These are phyloP conservation scores for Penicillium rolfsii DNA, from an alignment of 2,329 filamentous ascomycete genomes.

Conservation along the genomic window DNA sequence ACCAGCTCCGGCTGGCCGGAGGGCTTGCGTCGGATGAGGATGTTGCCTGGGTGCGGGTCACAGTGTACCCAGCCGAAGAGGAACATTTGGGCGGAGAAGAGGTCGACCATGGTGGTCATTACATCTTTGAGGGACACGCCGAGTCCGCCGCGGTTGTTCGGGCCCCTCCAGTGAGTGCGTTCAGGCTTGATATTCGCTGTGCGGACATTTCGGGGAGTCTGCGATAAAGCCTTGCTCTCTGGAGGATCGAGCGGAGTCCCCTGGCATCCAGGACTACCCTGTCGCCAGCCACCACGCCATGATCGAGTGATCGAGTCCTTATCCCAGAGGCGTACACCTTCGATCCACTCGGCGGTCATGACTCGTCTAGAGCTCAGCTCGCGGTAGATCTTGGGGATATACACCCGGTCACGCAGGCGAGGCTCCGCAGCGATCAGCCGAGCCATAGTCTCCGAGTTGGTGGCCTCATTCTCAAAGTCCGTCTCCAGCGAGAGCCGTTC, in stretches of 20 bases:
- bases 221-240: constrained; percentile 50
- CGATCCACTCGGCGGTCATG: constrained; percentile 97
- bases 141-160: constrained; percentile 73
- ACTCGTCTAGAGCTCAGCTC: constrained; percentile 82
- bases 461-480: constrained; percentile 89
- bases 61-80: constrained; percentile 95
- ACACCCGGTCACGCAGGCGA: constrained; percentile 76
- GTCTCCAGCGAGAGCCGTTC: constrained; percentile 92
- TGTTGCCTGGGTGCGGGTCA: constrained; percentile 96
- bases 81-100: constrained; percentile 98
- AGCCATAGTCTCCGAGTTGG: constrained; percentile 85
- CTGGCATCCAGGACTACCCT: constrained; percentile 76
- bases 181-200: constrained; percentile 73
- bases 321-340: constrained; percentile 91
- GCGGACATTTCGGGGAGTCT: constrained; percentile 16
- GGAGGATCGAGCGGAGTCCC: constrained; percentile 64
- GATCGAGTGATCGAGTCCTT: constrained; percentile 75
- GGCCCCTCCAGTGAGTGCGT: constrained; percentile 76
- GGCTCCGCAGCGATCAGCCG: constrained; percentile 74
- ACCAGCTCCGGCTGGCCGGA: constrained; percentile 86
- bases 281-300: constrained; percentile 77
- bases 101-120: constrained; percentile 94
- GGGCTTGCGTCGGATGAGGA: constrained; percentile 86
- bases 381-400: constrained; percentile 81
- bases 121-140: constrained; percentile 82